These are phyloP conservation scores for Fusarium sp. DNA, from an alignment of 2,329 filamentous ascomycete species.

Conservation along the genomic window DNA sequence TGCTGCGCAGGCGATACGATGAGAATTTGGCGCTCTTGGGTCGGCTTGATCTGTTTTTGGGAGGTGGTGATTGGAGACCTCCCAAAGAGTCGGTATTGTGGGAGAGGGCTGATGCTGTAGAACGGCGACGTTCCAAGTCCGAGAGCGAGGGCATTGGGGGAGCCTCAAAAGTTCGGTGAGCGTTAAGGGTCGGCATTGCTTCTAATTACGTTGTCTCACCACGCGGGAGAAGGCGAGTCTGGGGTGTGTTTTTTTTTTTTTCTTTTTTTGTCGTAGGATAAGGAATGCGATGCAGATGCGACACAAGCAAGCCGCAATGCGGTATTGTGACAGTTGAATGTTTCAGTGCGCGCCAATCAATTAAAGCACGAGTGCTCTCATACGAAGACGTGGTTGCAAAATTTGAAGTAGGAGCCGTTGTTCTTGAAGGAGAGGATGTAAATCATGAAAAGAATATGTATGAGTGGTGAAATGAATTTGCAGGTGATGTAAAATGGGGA, in stretches of 20 bases:
- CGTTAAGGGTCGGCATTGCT: conserved; percentile 46
- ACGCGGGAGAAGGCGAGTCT: not conserved
- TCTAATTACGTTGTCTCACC: conserved; percentile 7
- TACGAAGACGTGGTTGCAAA: not conserved
- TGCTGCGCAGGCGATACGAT: conserved; percentile 56
- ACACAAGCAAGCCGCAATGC: conserved; percentile 3
- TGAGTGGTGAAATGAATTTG: not conserved
- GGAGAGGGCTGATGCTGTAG: conserved; percentile 37
- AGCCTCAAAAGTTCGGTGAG: conserved; percentile 44
- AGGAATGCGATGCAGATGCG: conserved; percentile 14
- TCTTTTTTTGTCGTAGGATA: conserved; percentile 18
- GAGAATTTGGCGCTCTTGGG: conserved; percentile 50
- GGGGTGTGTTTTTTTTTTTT: not conserved
- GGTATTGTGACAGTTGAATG: conserved; percentile 1
- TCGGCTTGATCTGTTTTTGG: conserved; percentile 41
- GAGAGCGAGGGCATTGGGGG: conserved; percentile 45
- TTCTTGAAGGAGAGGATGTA: conserved; percentile 18
- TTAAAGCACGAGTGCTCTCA: not conserved
- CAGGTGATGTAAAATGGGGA: not conserved
- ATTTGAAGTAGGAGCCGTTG: not conserved
- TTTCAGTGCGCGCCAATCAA: conserved; percentile 1
- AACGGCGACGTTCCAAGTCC: conserved; percentile 46
- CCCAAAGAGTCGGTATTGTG: conserved; percentile 37
- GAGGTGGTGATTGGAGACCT: conserved; percentile 39
- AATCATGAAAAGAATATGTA: conserved; percentile 7